Evolutionary conservation across 2,329 filamentous ascomycete species (phyloP).

Genomic region (Penicillium thymicola): DNA sequence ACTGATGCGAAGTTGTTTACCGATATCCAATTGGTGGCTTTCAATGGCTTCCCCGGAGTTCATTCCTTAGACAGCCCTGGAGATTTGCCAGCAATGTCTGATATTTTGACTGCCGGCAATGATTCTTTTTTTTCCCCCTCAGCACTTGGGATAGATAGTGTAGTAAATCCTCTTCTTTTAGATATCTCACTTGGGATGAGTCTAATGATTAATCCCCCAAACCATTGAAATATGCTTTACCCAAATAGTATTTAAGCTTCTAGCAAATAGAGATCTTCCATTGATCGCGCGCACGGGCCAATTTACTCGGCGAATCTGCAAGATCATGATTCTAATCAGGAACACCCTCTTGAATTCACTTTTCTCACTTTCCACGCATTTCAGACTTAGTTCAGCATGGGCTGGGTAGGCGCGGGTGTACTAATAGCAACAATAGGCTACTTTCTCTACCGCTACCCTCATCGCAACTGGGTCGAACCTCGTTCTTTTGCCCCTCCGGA

Average conservation of each 20-base stretch:
- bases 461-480: constrained; percentile 30
- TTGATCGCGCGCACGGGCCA: constrained; percentile 19
- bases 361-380: not conserved
- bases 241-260: not conserved
- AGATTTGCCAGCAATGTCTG: not conserved
- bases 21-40: not conserved
- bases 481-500: constrained; percentile 15
- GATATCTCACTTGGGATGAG: not conserved
- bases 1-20: not conserved
- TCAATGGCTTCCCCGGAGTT: not conserved
- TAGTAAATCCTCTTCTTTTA: not conserved
- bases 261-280: not conserved
- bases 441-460: constrained; percentile 41
- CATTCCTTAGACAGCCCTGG: constrained; percentile 3
- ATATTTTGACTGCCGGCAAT: not conserved
- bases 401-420: constrained; percentile 39
- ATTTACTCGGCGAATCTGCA: constrained; percentile 10
- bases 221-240: not conserved
- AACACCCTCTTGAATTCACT: not conserved
- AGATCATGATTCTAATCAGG: constrained; percentile 3
- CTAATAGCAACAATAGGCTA: constrained; percentile 41
- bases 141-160: not conserved
- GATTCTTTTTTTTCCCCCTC: not conserved
- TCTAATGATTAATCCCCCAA: not conserved
- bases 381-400: constrained; percentile 34